Conservation (phyloP, 2,329 filamentous ascomycete genomes). For the Aspergillus latus region DNA sequence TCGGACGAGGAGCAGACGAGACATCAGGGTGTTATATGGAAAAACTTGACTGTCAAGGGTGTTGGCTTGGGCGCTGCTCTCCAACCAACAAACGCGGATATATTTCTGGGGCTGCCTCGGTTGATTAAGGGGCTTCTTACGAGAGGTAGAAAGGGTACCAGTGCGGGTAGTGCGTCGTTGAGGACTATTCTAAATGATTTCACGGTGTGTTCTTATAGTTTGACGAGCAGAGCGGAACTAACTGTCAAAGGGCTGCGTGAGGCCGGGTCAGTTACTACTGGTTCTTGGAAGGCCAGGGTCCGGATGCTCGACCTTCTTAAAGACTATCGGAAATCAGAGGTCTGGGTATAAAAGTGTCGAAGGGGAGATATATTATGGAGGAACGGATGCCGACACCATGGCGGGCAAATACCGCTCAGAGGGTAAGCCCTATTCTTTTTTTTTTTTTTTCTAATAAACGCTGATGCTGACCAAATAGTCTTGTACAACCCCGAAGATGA, state of each 20-base stretch:
- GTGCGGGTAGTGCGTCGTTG: conserved; percentile 45
- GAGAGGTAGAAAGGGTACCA: conserved; percentile 29
- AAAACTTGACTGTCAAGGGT: conserved; percentile 68
- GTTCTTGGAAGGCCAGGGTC: conserved; percentile 44
- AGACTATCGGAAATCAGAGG: conserved; percentile 71
- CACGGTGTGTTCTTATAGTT: conserved; percentile 36
- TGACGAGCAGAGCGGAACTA: neutral
- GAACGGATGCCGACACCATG: conserved; percentile 54
- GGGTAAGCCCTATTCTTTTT: conserved; percentile 22
- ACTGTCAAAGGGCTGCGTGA: conserved; percentile 37
- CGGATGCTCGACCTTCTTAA: conserved; percentile 77
- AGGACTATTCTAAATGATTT: conserved; percentile 67
- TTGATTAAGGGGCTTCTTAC: conserved; percentile 48
- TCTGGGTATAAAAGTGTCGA: conserved; percentile 60
- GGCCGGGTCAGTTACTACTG: conserved; percentile 42
- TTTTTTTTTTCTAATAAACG: neutral
- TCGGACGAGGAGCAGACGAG: conserved; percentile 69
- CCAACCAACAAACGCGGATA: conserved; percentile 57
- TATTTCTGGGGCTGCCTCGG: conserved; percentile 53
- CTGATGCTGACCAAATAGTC: conserved; percentile 33
- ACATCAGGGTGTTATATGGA: conserved; percentile 69
- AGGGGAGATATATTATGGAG: conserved; percentile 58
- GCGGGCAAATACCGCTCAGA: conserved; percentile 50
- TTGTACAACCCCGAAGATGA: conserved; percentile 78
- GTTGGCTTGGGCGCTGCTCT: conserved; percentile 65